Evolutionary conservation across 345 rosid genomes (phyloP), one percentile per base, ranked within the genome.

Genomic region (Syzygium grande): DNA sequence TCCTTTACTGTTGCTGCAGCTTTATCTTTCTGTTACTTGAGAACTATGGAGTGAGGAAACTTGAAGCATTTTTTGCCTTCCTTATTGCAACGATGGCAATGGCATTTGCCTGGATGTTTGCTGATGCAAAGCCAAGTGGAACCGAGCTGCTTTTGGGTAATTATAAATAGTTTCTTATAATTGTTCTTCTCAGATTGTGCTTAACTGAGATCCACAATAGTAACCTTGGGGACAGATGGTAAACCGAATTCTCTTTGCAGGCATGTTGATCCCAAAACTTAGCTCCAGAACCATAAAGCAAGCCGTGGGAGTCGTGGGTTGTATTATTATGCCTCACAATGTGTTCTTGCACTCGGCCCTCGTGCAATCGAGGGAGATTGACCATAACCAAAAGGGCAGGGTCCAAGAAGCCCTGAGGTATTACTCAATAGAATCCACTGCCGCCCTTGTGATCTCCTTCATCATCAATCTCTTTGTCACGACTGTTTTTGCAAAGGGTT

Each of bases 101-200:
- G 38, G 90, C 98, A 59, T 97, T 97, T 88, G 99, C 98, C 84
- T 96, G 99, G 99, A 96, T 97, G 99, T 97, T 97, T 89, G 99
- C 92, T 86, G 96, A 95, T 59, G 88, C 99, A n/a, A 95, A 95
- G 90, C 99, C 99, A 13, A 92, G 90, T 90, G 97, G 96, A 91
- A 89, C 85, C 30, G 97, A 97, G 85, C 98, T 97, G 88, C 90
- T 95, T 90, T 88, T 95, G 88, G 99, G 99, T 96, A 90, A 89
- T 52, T 15, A 80, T 13, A 53, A 43, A 85, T 38, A 73, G 83
- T 30, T 29, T 53, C 27, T 54, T 2, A 25, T 30, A 52, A 27
- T 52, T 85, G 87, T 58, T 30, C 8, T 38, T 38, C 83, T 73
- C 46, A 38, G 49, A 73, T 73, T 73, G 49, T 73, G 8, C 83